phyloP scores from a whole-genome alignment of 2,329 filamentous ascomycete genomes.

The Ophiostoma piceae region DNA sequence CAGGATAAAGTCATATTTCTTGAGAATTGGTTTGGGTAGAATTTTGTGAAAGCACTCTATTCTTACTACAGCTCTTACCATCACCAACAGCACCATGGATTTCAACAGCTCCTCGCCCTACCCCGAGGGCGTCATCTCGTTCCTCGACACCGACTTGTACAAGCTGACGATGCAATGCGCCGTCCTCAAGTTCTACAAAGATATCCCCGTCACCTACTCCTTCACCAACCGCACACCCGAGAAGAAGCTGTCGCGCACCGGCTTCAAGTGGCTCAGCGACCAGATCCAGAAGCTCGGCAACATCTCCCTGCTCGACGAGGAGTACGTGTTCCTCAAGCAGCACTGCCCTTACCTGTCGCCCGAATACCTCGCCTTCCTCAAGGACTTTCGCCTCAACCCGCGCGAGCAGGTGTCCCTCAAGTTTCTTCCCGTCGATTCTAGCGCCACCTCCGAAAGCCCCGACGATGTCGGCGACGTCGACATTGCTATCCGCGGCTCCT shows the following conservation, averaged over 20 bases:
- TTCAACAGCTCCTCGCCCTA: conserved; percentile 62
- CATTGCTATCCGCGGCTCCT: conserved; percentile 72
- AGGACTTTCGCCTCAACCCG: conserved; percentile 74
- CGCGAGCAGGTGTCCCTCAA: conserved; percentile 69
- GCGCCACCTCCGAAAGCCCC: conserved; percentile 31
- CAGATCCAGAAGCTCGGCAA: conserved; percentile 83
- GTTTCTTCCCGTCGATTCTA: conserved; percentile 58
- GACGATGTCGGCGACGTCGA: conserved; percentile 67
- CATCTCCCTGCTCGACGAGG: conserved; percentile 71
- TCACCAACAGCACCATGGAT: conserved; percentile 43
- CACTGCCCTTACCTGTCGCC: conserved; percentile 75
- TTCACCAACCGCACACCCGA: conserved; percentile 95
- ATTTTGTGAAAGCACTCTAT: no score
- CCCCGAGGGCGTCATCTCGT: conserved; percentile 73
- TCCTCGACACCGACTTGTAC: conserved; percentile 81
- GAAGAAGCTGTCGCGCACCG: conserved; percentile 79
- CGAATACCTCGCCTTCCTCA: conserved; percentile 75
- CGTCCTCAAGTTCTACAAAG: conserved; percentile 84
- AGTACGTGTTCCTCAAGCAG: conserved; percentile 70
- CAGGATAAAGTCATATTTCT: background rate
- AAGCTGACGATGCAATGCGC: conserved; percentile 99
- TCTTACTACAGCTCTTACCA: background rate
- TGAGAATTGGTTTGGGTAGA: no score
- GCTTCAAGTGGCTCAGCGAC: conserved; percentile 76
- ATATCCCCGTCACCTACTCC: conserved; percentile 77